These are phyloP conservation scores for Anastatica hierochuntica DNA, from an alignment of 345 rosid species.

Conservation along the genomic window DNA sequence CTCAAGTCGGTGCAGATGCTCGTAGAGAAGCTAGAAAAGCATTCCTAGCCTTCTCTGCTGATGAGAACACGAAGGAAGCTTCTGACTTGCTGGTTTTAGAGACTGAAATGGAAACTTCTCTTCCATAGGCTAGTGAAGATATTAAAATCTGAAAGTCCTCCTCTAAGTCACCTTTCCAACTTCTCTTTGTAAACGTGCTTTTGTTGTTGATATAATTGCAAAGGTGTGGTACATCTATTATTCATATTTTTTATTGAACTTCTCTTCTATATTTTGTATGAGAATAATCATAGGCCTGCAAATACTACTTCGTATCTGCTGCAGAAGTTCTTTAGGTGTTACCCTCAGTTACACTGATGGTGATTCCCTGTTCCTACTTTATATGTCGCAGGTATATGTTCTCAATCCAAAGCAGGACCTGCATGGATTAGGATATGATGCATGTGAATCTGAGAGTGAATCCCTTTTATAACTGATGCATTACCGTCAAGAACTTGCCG, in stretches of 20 bases:
- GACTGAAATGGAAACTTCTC: constrained; percentile 31
- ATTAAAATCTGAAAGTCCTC: constrained; percentile 41
- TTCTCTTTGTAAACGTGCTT: constrained; percentile 13
- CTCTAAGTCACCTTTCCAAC: constrained; percentile 46
- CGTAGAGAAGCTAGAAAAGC: constrained; percentile 98
- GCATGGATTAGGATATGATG: constrained; percentile 86
- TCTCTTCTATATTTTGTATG: not conserved
- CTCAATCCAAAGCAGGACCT: constrained; percentile 85
- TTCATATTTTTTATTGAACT: not conserved
- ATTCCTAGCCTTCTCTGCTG: constrained; percentile 70
- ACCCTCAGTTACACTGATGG: not conserved
- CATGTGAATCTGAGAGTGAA: too few relatives aligned
- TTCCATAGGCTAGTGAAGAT: constrained; percentile 32
- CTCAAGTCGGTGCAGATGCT: constrained; percentile 43
- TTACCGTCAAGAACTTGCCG: too few relatives aligned
- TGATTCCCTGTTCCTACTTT: constrained; percentile 10
- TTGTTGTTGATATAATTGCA: not conserved
- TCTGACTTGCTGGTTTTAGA: constrained; percentile 31
- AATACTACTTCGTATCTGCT: not conserved
- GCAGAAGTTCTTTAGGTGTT: not conserved
- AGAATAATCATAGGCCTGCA: not conserved
- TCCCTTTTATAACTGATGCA: too few relatives aligned
- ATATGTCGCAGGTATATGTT: constrained; percentile 45
- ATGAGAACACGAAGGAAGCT: constrained; percentile 34
- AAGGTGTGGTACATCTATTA: not conserved